Evolutionary conservation across 441 rosid genomes (phyloP).

Genomic region (Euphorbia schlechtendalii): DNA sequence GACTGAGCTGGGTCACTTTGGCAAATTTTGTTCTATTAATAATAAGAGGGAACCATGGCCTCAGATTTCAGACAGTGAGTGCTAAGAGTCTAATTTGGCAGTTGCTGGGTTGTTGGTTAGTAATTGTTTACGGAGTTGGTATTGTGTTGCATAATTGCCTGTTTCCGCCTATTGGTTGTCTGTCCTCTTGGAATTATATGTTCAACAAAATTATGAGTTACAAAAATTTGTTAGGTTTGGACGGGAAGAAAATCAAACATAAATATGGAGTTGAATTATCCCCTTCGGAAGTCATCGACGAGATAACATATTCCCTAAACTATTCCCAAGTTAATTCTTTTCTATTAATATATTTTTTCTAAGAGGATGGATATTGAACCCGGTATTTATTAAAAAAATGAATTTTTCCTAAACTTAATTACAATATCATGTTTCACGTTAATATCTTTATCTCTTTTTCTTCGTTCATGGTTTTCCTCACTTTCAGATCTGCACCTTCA

Average conservation of each 20-base stretch:
- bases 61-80: constrained; percentile 80
- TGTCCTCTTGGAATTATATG: background rate
- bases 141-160: background rate
- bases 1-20: constrained; percentile 96
- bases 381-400: no score
- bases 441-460: no score
- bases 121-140: constrained; percentile 11
- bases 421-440: no score
- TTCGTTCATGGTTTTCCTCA: no score
- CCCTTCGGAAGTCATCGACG: background rate
- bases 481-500: no score
- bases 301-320: background rate
- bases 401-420: no score
- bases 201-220: background rate
- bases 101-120: constrained; percentile 86
- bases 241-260: background rate
- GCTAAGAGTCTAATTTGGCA: constrained; percentile 81
- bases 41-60: constrained; percentile 99
- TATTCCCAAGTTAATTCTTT: background rate
- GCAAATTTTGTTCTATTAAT: constrained; percentile 77
- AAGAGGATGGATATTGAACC: no score
- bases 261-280: background rate
- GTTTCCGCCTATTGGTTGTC: background rate
- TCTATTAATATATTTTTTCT: background rate
- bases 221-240: background rate